Conservation (phyloP, 108 stramenopile species). For the Pseudonitzschia multistriata region DNA sequence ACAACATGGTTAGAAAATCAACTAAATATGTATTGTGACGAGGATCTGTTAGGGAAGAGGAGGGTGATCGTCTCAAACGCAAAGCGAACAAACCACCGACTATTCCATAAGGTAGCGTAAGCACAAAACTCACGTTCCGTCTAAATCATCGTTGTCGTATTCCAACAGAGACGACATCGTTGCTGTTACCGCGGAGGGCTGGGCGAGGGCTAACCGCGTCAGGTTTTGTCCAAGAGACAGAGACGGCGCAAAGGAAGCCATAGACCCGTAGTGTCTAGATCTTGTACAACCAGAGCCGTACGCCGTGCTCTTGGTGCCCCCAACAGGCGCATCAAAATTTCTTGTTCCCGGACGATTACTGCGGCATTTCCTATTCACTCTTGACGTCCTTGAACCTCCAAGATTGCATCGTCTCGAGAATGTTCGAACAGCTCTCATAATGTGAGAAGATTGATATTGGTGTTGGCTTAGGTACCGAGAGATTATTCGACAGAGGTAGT, state of each 20-base stretch:
- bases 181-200: neutral
- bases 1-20: conserved; percentile 3
- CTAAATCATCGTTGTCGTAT: neutral
- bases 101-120: neutral
- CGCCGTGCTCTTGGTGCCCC: neutral
- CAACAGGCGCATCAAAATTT: neutral
- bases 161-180: neutral
- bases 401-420: neutral
- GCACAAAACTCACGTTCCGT: conserved; percentile 2
- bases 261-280: neutral
- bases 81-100: neutral
- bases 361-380: neutral
- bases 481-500: too few relatives aligned
- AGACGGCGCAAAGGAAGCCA: neutral
- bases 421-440: neutral
- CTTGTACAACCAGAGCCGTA: neutral
- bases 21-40: neutral
- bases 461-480: too few relatives aligned
- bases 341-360: neutral
- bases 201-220: neutral
- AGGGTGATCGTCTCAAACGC: neutral
- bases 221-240: neutral
- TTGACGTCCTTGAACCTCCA: neutral
- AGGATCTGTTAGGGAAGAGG: neutral
- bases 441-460: neutral